phyloP scores from a whole-genome alignment of 1,284 basidiomycete species.

The Fomitopsis schrenkii region DNA sequence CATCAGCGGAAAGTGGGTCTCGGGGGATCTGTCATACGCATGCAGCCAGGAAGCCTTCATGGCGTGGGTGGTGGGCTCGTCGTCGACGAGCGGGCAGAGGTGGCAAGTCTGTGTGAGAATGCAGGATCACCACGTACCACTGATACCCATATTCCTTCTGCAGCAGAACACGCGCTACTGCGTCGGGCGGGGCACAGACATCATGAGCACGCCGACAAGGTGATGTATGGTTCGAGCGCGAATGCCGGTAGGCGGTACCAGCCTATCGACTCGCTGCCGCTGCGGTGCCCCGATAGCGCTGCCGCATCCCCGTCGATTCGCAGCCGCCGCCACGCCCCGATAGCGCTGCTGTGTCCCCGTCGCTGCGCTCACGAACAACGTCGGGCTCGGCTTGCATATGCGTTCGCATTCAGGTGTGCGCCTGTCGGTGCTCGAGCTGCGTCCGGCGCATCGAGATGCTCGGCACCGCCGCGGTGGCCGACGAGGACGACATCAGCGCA shows the following conservation, averaged over 20 bases:
- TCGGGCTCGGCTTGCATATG: neutral
- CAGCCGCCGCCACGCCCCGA: neutral
- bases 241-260: constrained; percentile 6
- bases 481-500: neutral
- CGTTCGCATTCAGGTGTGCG: neutral
- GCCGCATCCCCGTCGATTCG: no score
- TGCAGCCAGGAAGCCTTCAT: no score
- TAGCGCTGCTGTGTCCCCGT: neutral
- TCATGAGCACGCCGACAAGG: constrained; percentile 6
- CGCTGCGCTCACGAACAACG: neutral
- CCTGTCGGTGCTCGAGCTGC: neutral
- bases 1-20: neutral
- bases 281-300: no score
- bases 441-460: neutral
- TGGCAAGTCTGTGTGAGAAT: no score
- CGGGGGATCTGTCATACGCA: constrained; percentile 30
- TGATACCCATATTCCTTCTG: no score
- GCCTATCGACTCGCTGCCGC: neutral
- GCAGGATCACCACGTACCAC: no score
- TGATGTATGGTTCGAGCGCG: constrained; percentile 2
- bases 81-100: no score
- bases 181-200: neutral
- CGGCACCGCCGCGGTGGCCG: neutral
- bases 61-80: no score
- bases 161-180: neutral